Conservation (phyloP, 2,329 filamentous ascomycete species). For the Cytospora schulzeri region DNA sequence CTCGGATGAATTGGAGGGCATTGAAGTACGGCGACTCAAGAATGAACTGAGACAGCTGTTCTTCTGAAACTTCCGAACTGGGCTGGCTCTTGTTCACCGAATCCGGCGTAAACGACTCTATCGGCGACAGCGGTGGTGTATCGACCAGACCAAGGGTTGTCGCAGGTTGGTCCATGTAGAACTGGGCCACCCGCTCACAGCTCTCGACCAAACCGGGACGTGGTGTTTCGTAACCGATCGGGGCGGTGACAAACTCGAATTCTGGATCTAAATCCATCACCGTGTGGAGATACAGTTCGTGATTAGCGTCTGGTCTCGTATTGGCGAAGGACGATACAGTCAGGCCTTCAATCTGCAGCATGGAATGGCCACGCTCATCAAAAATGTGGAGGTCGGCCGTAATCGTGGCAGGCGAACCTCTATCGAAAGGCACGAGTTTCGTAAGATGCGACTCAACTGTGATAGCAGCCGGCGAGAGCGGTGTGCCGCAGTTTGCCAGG, state of each 20-base stretch:
- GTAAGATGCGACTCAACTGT: conserved; percentile 39
- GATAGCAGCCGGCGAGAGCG: conserved; percentile 27
- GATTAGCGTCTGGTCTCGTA: conserved; percentile 36
- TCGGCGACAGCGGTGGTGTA: conserved; percentile 14
- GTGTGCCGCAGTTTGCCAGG: conserved; percentile 33
- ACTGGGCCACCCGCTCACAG: conserved; percentile 41
- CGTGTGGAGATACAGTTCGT: conserved; percentile 41
- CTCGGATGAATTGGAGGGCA: conserved; percentile 36
- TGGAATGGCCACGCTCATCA: conserved; percentile 36
- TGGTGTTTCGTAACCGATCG: not conserved
- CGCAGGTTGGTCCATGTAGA: conserved; percentile 28
- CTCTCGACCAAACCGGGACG: conserved; percentile 36
- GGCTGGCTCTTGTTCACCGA: no score
- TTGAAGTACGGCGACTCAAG: conserved; percentile 36
- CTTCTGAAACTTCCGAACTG: conserved; percentile 32
- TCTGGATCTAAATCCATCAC: conserved; percentile 44
- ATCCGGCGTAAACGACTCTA: not conserved
- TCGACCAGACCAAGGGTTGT: not conserved
- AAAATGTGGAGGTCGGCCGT: conserved; percentile 42
- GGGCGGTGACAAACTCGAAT: conserved; percentile 38
- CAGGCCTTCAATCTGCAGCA: conserved; percentile 39
- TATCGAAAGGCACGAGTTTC: conserved; percentile 31
- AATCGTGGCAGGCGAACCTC: conserved; percentile 34
- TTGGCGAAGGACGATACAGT: conserved; percentile 38
- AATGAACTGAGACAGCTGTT: conserved; percentile 38